Evolutionary conservation across 345 rosid species (phyloP).

Genomic region (Barbarea vulgaris): DNA sequence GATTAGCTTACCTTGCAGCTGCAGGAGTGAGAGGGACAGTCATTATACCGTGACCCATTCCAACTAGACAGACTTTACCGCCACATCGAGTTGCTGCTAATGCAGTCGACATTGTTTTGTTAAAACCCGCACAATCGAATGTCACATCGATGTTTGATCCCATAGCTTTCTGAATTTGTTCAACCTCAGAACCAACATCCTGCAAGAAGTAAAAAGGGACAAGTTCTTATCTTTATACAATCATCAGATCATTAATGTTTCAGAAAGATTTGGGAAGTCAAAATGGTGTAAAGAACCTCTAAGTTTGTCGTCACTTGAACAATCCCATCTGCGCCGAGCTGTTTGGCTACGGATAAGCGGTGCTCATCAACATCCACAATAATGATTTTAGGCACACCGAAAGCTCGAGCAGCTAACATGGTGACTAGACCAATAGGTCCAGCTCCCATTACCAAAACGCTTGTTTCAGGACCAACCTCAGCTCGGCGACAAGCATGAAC

Average conservation of each 20-base stretch:
- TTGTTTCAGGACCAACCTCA: conserved; percentile 68
- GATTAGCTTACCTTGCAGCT: conserved; percentile 87
- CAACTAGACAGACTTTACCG: conserved; percentile 92
- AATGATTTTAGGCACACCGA: conserved; percentile 78
- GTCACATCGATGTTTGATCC: conserved; percentile 66
- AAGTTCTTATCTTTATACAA: background rate
- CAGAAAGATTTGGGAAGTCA: background rate
- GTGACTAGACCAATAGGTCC: conserved; percentile 97
- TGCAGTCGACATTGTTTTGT: conserved; percentile 89
- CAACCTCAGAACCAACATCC: conserved; percentile 72
- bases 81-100: conserved; percentile 74
- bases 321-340: conserved; percentile 67
- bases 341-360: conserved; percentile 73
- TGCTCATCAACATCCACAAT: conserved; percentile 76
- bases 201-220: conserved; percentile 28
- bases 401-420: conserved; percentile 85
- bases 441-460: conserved; percentile 74
- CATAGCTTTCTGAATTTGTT: conserved; percentile 59
- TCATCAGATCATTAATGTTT: background rate
- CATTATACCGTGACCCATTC: conserved; percentile 76
- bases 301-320: conserved; percentile 65
- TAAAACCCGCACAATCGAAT: conserved; percentile 88
- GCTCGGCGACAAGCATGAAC: conserved; percentile 96
- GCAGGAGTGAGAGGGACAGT: conserved; percentile 85
- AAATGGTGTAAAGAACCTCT: conserved; percentile 50